A percentile compares a stretch with the other conserved stretches of the same genome.
phyloP scores from a whole-genome alignment of 306 rosid species.

The Lotus japonicus region DNA sequence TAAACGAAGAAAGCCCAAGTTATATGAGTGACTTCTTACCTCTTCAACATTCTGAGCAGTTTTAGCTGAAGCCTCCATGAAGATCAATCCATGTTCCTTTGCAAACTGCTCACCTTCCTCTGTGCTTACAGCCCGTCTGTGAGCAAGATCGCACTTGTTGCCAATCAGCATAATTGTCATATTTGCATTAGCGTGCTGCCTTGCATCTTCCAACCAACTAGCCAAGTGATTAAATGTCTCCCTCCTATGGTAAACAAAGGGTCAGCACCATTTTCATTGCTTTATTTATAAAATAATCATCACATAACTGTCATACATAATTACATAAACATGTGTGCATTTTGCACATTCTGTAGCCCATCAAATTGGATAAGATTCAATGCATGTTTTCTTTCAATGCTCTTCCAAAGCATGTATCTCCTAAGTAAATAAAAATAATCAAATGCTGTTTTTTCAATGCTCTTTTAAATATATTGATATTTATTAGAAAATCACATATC shows the following conservation, averaged over 20 bases:
- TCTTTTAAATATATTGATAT: background rate
- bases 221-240: conserved; percentile 98
- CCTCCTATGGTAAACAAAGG: conserved; percentile 50
- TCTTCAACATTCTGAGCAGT: conserved; percentile 98
- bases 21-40: conserved; percentile 36
- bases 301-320: background rate
- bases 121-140: conserved; percentile 96
- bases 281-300: background rate
- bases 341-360: background rate
- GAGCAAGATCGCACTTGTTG: conserved; percentile 94
- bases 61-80: conserved; percentile 98
- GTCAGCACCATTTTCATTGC: conserved; percentile 9
- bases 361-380: background rate
- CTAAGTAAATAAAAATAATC: background rate
- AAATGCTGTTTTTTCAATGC: background rate
- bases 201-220: conserved; percentile 99
- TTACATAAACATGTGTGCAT: background rate
- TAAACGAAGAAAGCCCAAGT: background rate
- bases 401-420: background rate
- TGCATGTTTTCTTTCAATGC: background rate
- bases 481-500: background rate
- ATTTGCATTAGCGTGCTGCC: conserved; percentile 98
- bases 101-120: conserved; percentile 99
- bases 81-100: conserved; percentile 89
- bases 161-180: conserved; percentile 97